These are phyloP conservation scores for Cetradonia linearis DNA, from an alignment of 495 filamentous ascomycete species.

Conservation along the genomic window DNA sequence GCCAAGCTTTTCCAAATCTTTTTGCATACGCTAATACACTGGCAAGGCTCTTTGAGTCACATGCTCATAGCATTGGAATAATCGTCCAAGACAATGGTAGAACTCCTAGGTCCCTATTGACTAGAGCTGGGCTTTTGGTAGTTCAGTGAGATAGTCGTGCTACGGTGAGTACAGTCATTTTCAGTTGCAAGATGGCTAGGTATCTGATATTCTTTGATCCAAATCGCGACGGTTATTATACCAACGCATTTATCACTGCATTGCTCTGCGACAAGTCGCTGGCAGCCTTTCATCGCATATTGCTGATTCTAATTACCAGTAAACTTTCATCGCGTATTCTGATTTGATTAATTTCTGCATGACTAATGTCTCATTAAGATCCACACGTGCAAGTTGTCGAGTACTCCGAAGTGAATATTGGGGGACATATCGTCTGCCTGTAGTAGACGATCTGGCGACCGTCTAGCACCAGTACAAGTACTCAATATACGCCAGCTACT, in stretches of 20 bases:
- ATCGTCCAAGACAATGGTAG: background rate
- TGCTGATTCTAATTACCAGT: too few species aligned
- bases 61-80: background rate
- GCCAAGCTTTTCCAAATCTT: too few species aligned
- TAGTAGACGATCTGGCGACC: constrained; percentile 16
- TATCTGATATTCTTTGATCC: background rate
- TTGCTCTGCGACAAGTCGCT: too few species aligned
- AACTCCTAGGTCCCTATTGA: too few species aligned
- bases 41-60: too few species aligned
- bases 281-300: too few species aligned
- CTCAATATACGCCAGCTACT: background rate
- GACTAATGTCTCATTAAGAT: background rate
- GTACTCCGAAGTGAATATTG: background rate
- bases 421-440: background rate
- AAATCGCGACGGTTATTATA: too few species aligned
- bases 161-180: background rate
- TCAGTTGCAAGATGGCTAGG: background rate
- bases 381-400: background rate
- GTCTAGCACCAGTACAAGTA: background rate
- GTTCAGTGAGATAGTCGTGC: background rate
- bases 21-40: too few species aligned
- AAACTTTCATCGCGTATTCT: background rate
- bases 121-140: too few species aligned
- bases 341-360: background rate
- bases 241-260: too few species aligned